Percentiles rank a stretch among this genome's conserved stretches.
Evolutionary conservation across 1,284 basidiomycete genomes (phyloP).

Genomic region (Rhizopogon parksii): DNA sequence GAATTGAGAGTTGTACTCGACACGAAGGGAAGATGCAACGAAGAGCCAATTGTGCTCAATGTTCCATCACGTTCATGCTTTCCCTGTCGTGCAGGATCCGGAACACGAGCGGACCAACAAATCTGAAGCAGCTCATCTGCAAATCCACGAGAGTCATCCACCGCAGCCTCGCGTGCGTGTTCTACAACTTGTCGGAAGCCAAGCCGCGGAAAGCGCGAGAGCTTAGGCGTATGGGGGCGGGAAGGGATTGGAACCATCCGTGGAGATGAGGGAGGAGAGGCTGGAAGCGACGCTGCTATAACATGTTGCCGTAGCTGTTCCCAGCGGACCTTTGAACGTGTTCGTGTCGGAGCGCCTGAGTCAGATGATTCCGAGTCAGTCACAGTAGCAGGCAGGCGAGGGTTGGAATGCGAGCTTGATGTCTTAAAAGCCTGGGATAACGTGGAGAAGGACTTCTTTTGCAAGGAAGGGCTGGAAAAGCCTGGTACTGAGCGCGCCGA

Average conservation of each 20-base stretch:
- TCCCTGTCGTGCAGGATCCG: conserved; percentile 21
- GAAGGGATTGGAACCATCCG: not conserved
- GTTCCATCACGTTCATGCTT: conserved; percentile 32
- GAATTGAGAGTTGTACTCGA: conserved; percentile 34
- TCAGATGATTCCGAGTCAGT: not conserved
- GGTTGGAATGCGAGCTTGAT: conserved; percentile 1
- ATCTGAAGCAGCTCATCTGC: conserved; percentile 45
- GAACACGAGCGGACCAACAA: conserved; percentile 41
- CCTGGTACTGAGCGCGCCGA: not conserved
- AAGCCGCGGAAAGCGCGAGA: conserved; percentile 46
- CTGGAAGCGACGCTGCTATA: conserved; percentile 2
- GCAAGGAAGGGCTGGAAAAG: conserved; percentile 4
- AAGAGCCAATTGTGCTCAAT: conserved; percentile 29
- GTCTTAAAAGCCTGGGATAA: conserved; percentile 7
- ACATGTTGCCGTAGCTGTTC: conserved; percentile 12
- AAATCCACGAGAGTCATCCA: conserved; percentile 40
- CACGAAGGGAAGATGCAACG: conserved; percentile 45
- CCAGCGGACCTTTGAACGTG: conserved; percentile 10
- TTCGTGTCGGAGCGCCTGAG: conserved; percentile 1
- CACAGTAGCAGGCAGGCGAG: not conserved
- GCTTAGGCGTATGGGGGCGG: conserved; percentile 33
- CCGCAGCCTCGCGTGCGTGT: conserved; percentile 41
- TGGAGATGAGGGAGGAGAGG: conserved; percentile 6
- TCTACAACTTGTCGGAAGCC: conserved; percentile 59
- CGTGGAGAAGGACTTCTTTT: conserved; percentile 33